These are phyloP conservation scores for Caryopteris hybrid DNA, from an alignment of 305 asterid species.

Conservation along the genomic window DNA sequence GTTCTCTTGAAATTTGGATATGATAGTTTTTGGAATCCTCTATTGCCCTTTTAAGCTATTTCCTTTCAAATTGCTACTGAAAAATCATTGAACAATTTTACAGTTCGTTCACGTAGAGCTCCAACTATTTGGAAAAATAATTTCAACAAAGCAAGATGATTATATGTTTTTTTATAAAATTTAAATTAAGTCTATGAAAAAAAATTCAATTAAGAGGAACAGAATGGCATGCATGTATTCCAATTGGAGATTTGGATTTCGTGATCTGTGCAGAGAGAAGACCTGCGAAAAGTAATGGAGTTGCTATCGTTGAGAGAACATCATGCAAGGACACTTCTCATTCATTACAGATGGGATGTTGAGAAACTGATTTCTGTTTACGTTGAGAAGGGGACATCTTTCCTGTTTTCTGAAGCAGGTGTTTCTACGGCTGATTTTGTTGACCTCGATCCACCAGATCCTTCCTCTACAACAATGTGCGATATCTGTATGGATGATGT, in stretches of 20 bases:
- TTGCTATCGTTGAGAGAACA: slow-evolving; percentile 78
- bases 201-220: not conserved
- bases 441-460: slow-evolving; percentile 35
- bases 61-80: not conserved
- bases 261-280: slow-evolving; percentile 54
- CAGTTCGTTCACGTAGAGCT: not conserved
- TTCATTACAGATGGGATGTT: slow-evolving; percentile 81
- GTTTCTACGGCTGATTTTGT: slow-evolving; percentile 43
- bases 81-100: not conserved
- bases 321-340: slow-evolving; percentile 83
- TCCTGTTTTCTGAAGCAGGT: slow-evolving; percentile 73
- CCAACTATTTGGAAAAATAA: not conserved
- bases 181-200: too few relatives aligned
- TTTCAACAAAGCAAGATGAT: not conserved
- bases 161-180: not conserved
- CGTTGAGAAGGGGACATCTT: slow-evolving; percentile 69
- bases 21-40: not conserved
- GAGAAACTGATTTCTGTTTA: slow-evolving; percentile 60
- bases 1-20: not conserved
- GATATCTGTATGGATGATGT: slow-evolving; percentile 72
- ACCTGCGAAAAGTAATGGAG: slow-evolving; percentile 77
- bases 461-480: slow-evolving; percentile 45
- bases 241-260: not conserved
- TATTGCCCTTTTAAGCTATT: not conserved
- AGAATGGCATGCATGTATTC: not conserved